phyloP scores from a whole-genome alignment of 2,329 filamentous ascomycete species.

The Xylariomycetidae sp. region DNA sequence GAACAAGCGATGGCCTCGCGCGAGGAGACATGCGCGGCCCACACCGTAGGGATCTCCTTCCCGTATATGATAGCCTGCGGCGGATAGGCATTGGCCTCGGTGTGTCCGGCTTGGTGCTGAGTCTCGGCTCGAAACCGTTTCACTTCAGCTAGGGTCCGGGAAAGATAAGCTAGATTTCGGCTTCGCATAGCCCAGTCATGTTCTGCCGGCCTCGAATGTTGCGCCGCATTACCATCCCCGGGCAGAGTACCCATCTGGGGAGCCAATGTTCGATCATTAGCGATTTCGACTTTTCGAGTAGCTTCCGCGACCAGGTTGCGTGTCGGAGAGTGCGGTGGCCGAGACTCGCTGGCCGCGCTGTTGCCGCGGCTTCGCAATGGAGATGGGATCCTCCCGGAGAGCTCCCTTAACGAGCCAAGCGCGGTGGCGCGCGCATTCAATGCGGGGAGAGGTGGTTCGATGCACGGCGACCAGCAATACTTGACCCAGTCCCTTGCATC shows the following conservation, averaged over 20 bases:
- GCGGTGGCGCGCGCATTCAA: slow-evolving; percentile 36
- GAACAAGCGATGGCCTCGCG: slow-evolving; percentile 68
- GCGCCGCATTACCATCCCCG: slow-evolving; percentile 19
- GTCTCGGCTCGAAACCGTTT: slow-evolving; percentile 75
- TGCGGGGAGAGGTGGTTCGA: slow-evolving; percentile 61
- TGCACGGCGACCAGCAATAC: slow-evolving; percentile 72
- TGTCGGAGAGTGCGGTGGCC: slow-evolving; percentile 12
- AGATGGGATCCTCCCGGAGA: slow-evolving; percentile 38
- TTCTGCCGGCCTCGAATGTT: slow-evolving; percentile 10
- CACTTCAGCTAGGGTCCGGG: slow-evolving; percentile 66
- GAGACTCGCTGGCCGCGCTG: slow-evolving; percentile 29
- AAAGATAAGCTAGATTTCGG: slow-evolving; percentile 59
- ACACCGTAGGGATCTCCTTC: slow-evolving; percentile 81
- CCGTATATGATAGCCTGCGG: slow-evolving; percentile 81
- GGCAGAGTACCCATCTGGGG: slow-evolving; percentile 41
- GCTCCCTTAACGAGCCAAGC: slow-evolving; percentile 42
- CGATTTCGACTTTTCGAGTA: slow-evolving; percentile 23
- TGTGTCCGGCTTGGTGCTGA: slow-evolving; percentile 54
- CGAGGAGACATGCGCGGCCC: slow-evolving; percentile 69
- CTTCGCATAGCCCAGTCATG: slow-evolving; percentile 46
- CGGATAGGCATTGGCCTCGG: slow-evolving; percentile 69
- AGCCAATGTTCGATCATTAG: slow-evolving; percentile 35
- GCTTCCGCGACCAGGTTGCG: slow-evolving; percentile 20
- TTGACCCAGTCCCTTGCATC: slow-evolving; percentile 74
- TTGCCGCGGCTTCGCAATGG: slow-evolving; percentile 41